Evolutionary conservation across 768 basidiomycete species (phyloP).

Genomic region (Mrakia blollopis): DNA sequence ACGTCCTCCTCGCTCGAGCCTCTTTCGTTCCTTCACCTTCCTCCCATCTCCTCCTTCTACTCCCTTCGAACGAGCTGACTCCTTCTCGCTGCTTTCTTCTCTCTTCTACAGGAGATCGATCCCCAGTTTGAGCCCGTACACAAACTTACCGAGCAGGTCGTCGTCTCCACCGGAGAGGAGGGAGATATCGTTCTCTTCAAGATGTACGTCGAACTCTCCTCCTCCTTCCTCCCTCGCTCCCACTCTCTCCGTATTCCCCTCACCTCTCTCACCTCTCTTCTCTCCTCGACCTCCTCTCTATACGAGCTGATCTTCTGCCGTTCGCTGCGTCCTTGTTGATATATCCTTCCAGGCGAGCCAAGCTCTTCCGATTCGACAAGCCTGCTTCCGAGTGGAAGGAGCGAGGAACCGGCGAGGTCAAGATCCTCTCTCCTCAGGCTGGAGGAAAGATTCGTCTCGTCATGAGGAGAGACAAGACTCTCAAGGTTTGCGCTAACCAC

Average conservation of each 20-base stretch:
- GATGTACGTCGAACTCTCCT: conserved; percentile 52
- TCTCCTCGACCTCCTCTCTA: background rate
- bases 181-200: conserved; percentile 91
- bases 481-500: conserved; percentile 99
- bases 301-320: background rate
- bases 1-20: background rate
- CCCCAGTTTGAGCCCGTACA: conserved; percentile 93
- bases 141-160: conserved; percentile 91
- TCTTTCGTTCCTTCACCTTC: conserved; percentile 8
- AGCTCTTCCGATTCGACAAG: conserved; percentile 90
- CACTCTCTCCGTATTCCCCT: background rate
- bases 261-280: background rate
- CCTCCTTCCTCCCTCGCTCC: background rate
- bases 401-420: conserved; percentile 91
- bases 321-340: background rate
- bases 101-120: conserved; percentile 66
- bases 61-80: background rate
- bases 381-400: conserved; percentile 90
- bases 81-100: background rate
- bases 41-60: background rate
- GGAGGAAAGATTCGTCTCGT: conserved; percentile 87
- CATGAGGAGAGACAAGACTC: conserved; percentile 99
- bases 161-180: conserved; percentile 91
- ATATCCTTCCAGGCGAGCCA: conserved; percentile 71
- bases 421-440: conserved; percentile 75